A percentile compares a stretch with the other conserved stretches of the same genome.
These are phyloP conservation scores for Teunomyces barrocoloradensis DNA, from an alignment of 805 yeast species.

Conservation along the genomic window DNA sequence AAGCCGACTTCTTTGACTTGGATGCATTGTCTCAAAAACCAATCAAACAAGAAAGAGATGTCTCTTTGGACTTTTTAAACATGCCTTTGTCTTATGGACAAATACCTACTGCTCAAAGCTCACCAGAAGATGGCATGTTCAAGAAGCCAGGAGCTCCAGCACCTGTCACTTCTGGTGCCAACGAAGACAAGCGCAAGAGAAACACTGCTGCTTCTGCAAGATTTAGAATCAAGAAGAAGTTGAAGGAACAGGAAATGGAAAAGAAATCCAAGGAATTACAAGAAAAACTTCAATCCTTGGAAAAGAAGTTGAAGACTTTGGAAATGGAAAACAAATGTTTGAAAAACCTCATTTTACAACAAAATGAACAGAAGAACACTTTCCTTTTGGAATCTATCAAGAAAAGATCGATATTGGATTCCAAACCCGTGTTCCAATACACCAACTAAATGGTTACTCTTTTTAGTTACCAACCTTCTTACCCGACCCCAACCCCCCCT, in stretches of 20 bases:
- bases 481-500: not conserved
- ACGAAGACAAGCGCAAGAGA: conserved; percentile 73
- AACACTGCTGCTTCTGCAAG: conserved; percentile 95
- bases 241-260: conserved; percentile 91
- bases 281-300: conserved; percentile 63
- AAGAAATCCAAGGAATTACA: conserved; percentile 67
- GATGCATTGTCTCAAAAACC: conserved; percentile 28
- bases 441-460: conserved; percentile 25
- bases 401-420: conserved; percentile 21
- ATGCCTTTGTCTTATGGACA: conserved; percentile 1
- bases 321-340: conserved; percentile 92
- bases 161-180: conserved; percentile 12
- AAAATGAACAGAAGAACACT: conserved; percentile 44
- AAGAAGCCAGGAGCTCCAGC: not conserved
- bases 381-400: conserved; percentile 28
- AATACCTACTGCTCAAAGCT: not conserved
- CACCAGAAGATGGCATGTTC: not conserved
- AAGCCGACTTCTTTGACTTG: conserved; percentile 39
- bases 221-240: conserved; percentile 86
- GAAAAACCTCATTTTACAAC: conserved; percentile 79
- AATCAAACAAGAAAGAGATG: conserved; percentile 8
- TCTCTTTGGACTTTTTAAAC: conserved; percentile 8
- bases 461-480: no score
- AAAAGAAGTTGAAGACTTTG: conserved; percentile 72
- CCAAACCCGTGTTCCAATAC: conserved; percentile 25